phyloP scores from a whole-genome alignment of 1,284 basidiomycete species.

The Cryptococcus sp. region DNA sequence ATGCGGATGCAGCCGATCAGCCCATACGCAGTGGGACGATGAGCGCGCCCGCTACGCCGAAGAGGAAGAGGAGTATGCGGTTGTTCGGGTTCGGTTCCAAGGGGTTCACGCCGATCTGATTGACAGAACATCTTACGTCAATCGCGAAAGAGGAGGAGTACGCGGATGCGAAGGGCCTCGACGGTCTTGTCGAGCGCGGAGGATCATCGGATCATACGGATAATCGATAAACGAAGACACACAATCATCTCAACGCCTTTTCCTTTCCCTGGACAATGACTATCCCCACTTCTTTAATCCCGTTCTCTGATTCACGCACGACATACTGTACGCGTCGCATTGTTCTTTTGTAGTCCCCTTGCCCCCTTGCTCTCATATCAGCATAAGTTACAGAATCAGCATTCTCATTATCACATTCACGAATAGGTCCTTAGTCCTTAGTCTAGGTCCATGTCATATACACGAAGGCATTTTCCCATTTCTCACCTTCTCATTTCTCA shows the following conservation, averaged over 20 bases:
- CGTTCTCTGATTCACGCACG: too few relatives aligned
- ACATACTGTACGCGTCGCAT: too few relatives aligned
- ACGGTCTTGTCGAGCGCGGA: too few relatives aligned
- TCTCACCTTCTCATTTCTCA: not conserved
- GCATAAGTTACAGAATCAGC: too few relatives aligned
- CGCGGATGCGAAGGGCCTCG: not conserved
- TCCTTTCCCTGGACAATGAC: too few relatives aligned
- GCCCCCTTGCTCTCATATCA: too few relatives aligned
- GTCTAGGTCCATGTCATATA: not conserved
- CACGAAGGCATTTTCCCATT: conserved; percentile 3
- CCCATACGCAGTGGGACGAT: not conserved
- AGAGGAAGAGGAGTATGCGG: conserved; percentile 18
- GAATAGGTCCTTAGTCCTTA: too few relatives aligned
- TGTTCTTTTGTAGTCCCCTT: too few relatives aligned
- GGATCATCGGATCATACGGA: too few relatives aligned
- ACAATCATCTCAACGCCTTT: not conserved
- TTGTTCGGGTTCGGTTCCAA: conserved; percentile 15
- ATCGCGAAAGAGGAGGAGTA: not conserved
- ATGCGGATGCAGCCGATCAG: not conserved
- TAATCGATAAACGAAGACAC: not conserved
- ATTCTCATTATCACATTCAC: not conserved
- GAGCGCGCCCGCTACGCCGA: conserved; percentile 10
- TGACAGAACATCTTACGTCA: too few relatives aligned
- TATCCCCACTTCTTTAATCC: too few relatives aligned
- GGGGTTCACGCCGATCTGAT: conserved; percentile 16